Evolutionary conservation across 441 rosid genomes (phyloP).

Genomic region (Euphorbia schlechtendalii): DNA sequence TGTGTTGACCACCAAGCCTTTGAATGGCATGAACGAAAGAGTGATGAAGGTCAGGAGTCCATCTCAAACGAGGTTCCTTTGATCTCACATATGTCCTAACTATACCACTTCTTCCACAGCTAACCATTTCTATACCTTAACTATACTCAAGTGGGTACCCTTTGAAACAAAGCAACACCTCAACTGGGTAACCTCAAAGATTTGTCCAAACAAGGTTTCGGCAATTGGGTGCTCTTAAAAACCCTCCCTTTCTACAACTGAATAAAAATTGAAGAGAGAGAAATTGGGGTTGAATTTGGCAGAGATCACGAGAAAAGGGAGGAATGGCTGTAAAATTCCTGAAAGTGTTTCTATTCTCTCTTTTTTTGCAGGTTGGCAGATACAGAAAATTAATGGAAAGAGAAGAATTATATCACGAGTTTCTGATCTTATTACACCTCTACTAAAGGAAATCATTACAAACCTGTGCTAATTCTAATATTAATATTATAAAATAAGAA

Average conservation of each 20-base stretch:
- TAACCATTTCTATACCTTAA: conserved; percentile 39
- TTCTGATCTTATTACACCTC: conserved; percentile 24
- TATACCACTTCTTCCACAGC: conserved; percentile 64
- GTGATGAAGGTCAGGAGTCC: conserved; percentile 97
- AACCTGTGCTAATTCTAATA: conserved; percentile 22
- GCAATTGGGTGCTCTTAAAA: neutral
- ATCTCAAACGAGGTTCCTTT: conserved; percentile 80
- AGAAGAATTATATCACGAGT: conserved; percentile 30
- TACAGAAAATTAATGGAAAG: conserved; percentile 13
- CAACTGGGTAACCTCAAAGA: neutral
- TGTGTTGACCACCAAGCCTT: conserved; percentile 78
- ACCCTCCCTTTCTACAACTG: neutral
- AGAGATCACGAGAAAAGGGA: conserved; percentile 37
- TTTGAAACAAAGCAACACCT: neutral
- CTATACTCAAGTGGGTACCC: neutral
- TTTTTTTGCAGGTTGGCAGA: conserved; percentile 15
- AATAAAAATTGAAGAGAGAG: neutral
- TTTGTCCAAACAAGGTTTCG: neutral
- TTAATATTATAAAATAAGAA: neutral
- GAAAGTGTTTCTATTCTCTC: conserved; percentile 17
- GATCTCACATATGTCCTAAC: conserved; percentile 88
- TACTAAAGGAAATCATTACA: conserved; percentile 33
- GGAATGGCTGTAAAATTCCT: conserved; percentile 54
- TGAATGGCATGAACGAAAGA: conserved; percentile 84
- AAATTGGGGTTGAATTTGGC: no score